Conservation (phyloP, 1,284 basidiomycete genomes). For the Ceratorhiza oryzae-sativae region DNA sequence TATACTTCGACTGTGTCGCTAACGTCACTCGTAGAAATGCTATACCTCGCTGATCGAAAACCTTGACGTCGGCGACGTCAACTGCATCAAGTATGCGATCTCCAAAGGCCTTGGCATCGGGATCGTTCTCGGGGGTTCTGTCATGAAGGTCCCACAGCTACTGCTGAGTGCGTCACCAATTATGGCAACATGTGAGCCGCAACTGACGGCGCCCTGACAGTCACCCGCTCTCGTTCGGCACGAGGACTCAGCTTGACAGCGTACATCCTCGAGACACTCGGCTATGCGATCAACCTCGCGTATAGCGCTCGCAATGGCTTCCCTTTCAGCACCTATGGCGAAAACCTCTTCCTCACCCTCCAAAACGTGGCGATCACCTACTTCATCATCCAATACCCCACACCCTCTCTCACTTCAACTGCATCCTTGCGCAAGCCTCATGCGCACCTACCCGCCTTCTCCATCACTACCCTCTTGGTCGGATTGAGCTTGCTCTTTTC, state of each 20-base stretch:
- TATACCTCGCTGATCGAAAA: conserved; percentile 82
- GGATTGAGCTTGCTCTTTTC: conserved; percentile 59
- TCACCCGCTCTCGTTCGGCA: conserved; percentile 72
- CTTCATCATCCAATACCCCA: conserved; percentile 72
- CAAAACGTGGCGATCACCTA: conserved; percentile 85
- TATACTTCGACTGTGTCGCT: conserved; percentile 29
- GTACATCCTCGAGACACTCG: conserved; percentile 83
- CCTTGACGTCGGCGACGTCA: conserved; percentile 79
- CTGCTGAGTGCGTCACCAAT: conserved; percentile 64
- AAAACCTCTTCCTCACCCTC: conserved; percentile 86
- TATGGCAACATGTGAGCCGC: not conserved
- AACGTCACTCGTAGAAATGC: conserved; percentile 69
- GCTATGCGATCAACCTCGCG: conserved; percentile 85
- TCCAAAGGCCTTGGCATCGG: conserved; percentile 93
- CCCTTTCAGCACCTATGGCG: conserved; percentile 95
- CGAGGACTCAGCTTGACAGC: conserved; percentile 82
- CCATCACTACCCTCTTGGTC: conserved; percentile 54
- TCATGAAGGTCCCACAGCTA: conserved; percentile 95
- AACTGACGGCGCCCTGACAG: conserved; percentile 49
- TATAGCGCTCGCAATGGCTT: conserved; percentile 85
- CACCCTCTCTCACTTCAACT: conserved; percentile 50
- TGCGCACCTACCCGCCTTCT: conserved; percentile 50
- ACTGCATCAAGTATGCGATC: conserved; percentile 89
- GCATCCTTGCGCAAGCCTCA: conserved; percentile 44
- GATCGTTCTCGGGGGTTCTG: conserved; percentile 90